Base-by-base conservation (phyloP, 306 rosid species). In the Boehmeria nivea region DNA sequence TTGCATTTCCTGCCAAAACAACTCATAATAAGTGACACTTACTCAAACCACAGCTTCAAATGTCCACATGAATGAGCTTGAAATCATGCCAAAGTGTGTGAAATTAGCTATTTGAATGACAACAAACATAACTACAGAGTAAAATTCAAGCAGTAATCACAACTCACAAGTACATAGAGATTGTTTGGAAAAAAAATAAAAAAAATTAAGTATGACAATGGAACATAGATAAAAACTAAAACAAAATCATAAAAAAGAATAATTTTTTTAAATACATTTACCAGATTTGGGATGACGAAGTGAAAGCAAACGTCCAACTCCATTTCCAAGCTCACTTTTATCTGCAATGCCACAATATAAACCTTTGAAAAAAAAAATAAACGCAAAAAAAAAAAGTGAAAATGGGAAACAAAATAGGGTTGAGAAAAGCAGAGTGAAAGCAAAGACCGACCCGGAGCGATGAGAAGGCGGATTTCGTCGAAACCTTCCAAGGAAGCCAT, bases 221-320 rank as follows among this genome's bases (percentile, higher is more conserved):
- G n/a, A n/a, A n/a, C n/a, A 33, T 33, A 33, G 38, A 33, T 5
- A 19, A n/a, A 12, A 0, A 3, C 15, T 13, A 26, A 14, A 24
- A 51, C 15, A 51, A 51, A 24, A 17, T 12, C 10, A 51, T 12
- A 6, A 1, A 28, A n/a, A 17, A 27, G 31, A 18, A 10, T 26
- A 17, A 16, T 50, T 0, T 16, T 47, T 2, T 26, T 57, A 42
- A 31, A 31, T 54, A 9, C 12, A 21, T 24, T 47, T 59, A 87
- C 98, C 96, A 47, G 85, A 78, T 66, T 84, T 84, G 44, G 98
- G 95, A 73, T 84, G 94, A 53, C 94, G 87, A 26, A 91, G 89
- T 2, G 60, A 62, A 18, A 87, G 64, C 59, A 80, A 46, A 12
- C 33, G 69, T 45, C 94, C 96, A 22, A 23, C 44, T 26, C 75